These are phyloP conservation scores for Casuarina cunninghamiana DNA, from an alignment of 306 rosid species.

Conservation along the genomic window DNA sequence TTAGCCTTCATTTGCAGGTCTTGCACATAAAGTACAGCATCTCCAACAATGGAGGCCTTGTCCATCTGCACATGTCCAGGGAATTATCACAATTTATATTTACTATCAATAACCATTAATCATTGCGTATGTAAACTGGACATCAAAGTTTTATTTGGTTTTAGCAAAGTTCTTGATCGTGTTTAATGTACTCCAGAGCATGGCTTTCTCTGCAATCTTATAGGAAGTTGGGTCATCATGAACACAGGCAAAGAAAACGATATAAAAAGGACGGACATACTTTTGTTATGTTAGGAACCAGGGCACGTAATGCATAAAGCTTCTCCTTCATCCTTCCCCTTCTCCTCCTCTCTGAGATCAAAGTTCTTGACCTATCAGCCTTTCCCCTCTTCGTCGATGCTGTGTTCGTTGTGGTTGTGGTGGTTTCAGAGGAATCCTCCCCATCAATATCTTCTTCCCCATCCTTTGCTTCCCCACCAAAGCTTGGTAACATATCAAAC, in stretches of 20 bases:
- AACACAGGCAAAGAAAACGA: not conserved
- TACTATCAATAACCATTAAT: too few relatives aligned
- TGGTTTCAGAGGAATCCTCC: conserved; percentile 49
- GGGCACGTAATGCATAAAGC: conserved; percentile 78
- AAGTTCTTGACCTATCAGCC: conserved; percentile 67
- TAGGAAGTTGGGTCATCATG: not conserved
- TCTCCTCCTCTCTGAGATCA: conserved; percentile 77
- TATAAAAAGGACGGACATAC: conserved; percentile 27
- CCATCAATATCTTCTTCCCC: conserved; percentile 38
- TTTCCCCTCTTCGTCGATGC: conserved; percentile 38
- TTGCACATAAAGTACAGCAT: conserved; percentile 71
- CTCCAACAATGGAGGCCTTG: conserved; percentile 92
- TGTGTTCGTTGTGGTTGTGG: conserved; percentile 24
- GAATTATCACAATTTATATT: not conserved
- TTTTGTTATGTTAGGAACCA: conserved; percentile 92
- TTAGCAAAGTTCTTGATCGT: not conserved
- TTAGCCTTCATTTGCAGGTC: conserved; percentile 70
- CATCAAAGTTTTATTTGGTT: not conserved
- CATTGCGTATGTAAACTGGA: too few relatives aligned
- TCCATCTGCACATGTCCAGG: conserved; percentile 61
- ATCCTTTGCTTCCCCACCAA: conserved; percentile 35
- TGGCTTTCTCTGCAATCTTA: too few relatives aligned
- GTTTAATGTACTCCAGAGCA: too few relatives aligned
- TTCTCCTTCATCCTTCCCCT: conserved; percentile 87
- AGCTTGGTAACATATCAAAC: conserved; percentile 44